Base-by-base conservation (phyloP, 305 asterid species). In the Fraxinus floribunda region DNA sequence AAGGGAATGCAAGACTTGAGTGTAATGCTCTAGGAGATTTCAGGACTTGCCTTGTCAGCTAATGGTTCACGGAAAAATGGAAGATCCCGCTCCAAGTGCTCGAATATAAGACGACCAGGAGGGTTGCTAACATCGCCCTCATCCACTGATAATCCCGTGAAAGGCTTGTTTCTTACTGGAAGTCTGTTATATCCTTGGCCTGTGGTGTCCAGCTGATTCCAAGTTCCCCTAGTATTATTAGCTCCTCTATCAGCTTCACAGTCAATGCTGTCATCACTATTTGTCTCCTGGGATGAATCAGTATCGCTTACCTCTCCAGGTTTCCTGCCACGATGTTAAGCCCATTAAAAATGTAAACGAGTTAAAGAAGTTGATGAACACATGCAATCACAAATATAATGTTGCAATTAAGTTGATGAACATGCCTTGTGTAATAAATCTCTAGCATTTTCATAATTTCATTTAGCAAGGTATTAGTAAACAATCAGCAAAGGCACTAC, bases 41-140 rank as follows among this genome's bases (percentile, higher is more conserved):
- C 29, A 18, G 20, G 8, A 87, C 94, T 83, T 87, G 90, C 99
- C 96, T 94, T 93, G 68, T 93, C 97, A 84, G 95, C 94, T 81
- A 96, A 83, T 10, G 99, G 98, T 89, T 93, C 95, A 26, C 98
- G 98, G 78, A 86, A 86, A 90, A 90, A 92, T 29, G 98, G 99
- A 60, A 88, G 92, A 81, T 90, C 96, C 55, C 80, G 88, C 84
- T 92, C 99, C 75, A 92, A 88, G 88, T 93, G 91, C 88, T 94
- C 97, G 64, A 86, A 94, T 52, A 87, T 80, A 79, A 96, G 97
- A 68, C 79, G 87, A 74, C 97, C 99, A 29, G 93, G 94, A 77
- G 93, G 92, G 83, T 85, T 87, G 84, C 87, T 85, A 55, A 86
- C 80, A 88, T 89, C 94, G 76, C 76, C 86, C 72, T 86, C 92